phyloP scores from a whole-genome alignment of 352 stramenopile species.

The Globisporangium acanthophoron region DNA sequence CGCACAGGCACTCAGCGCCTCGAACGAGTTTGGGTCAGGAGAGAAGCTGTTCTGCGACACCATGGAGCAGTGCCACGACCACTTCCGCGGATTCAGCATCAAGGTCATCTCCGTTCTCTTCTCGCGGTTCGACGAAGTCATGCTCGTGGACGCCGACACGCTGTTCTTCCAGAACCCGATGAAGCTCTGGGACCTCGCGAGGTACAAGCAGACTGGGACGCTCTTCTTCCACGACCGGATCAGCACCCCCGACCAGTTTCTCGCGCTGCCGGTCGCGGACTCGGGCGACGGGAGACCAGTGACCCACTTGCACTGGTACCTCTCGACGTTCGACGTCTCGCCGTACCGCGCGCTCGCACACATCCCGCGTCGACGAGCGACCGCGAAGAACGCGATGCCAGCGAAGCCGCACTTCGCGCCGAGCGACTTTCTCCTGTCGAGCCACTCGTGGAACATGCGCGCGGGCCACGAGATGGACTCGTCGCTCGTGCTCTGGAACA shows the following conservation, averaged over 20 bases:
- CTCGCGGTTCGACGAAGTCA: conserved; percentile 63
- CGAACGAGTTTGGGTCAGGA: conserved; percentile 18
- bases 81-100: conserved; percentile 55
- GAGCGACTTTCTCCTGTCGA: conserved; percentile 47
- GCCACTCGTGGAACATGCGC: conserved; percentile 60
- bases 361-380: conserved; percentile 17
- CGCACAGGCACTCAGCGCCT: conserved; percentile 24
- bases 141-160: conserved; percentile 71
- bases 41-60: conserved; percentile 46
- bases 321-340: conserved; percentile 47
- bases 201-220: conserved; percentile 47
- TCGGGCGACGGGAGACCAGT: conserved; percentile 15
- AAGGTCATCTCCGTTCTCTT: conserved; percentile 61
- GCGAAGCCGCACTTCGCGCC: conserved; percentile 32
- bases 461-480: conserved; percentile 70
- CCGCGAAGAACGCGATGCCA: conserved; percentile 15
- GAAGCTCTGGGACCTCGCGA: conserved; percentile 43
- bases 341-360: conserved; percentile 30
- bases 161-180: conserved; percentile 58
- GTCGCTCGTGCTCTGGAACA: conserved; percentile 72
- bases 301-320: conserved; percentile 38
- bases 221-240: conserved; percentile 55
- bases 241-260: conserved; percentile 32
- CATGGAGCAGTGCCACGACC: conserved; percentile 31
- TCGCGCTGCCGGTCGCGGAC: conserved; percentile 24